Evolutionary conservation across 148 eudicot species (phyloP), one percentile per base, ranked within the genome.

Genomic region (Vaccinium myrtillus): DNA sequence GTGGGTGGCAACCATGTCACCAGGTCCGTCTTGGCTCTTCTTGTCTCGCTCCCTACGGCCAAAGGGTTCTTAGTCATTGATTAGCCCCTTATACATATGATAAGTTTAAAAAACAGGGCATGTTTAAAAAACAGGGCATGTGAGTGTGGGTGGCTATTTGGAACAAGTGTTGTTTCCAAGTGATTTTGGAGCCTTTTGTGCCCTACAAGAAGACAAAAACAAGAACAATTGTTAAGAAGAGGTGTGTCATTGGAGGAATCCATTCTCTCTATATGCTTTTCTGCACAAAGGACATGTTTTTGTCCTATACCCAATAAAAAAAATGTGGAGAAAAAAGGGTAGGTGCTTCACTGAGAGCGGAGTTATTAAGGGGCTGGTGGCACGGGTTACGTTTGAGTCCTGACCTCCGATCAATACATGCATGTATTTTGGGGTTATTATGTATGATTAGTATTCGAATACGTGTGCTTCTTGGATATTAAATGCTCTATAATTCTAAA

Each of bases 101-200:
- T 61, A 61, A n/a, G 19, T 3, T 21, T 10, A 1, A 69, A 27
- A 12, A 69, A 4, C 18, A 69, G 74, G 36, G 74, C 39, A 69
- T 69, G 19, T 3, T 21, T 10, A 1, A 69, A 27, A 12, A 69
- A 4, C 18, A 69, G 74, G 36, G 74, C 39, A 69, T 69, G 74
- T 69, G 74, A 69, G 43, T 27, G 18, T 69, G 43, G 74, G 6
- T 27, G 43, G 84, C 50, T 30, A 55, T 82, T 82, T 63, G 75
- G 84, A 51, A 10, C n/a, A 5, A 70, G 49, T 82, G 27, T 32
- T 69, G 84, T 82, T 77, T 70, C 49, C 49, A 70, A 70, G 84
- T 51, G 77, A 27, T 69, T 82, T 71, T 71, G 84, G 84, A 82
- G 78, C 25, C 32, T 71, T 71, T 71, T 16, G 84, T 27, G 16